Conservation (phyloP, 108 stramenopile genomes). For the Seminavis robusta region DNA sequence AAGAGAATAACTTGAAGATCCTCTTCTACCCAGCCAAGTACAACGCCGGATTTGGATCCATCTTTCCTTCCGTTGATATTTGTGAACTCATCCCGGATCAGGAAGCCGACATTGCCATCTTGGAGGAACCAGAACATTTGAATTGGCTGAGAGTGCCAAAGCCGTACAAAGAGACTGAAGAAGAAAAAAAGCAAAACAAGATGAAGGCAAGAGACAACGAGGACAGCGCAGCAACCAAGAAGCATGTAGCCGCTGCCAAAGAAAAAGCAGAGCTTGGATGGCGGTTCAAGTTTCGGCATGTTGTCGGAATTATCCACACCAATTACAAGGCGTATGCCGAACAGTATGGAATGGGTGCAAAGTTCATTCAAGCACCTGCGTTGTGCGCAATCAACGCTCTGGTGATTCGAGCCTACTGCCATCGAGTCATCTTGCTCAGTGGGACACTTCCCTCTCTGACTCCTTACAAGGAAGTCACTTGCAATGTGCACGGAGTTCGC, state of each 20-base stretch:
- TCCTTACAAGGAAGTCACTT: conserved; percentile 79
- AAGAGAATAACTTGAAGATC: conserved; percentile 44
- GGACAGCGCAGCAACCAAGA: background rate
- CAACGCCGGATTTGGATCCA: conserved; percentile 63
- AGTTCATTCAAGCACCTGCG: conserved; percentile 70
- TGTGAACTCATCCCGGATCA: conserved; percentile 71
- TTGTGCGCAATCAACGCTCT: conserved; percentile 60
- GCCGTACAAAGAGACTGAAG: conserved; percentile 1
- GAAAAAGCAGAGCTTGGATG: conserved; percentile 59
- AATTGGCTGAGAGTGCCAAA: conserved; percentile 84
- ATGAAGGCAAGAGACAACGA: background rate
- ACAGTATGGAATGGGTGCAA: conserved; percentile 59
- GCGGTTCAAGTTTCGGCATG: conserved; percentile 82
- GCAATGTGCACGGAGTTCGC: conserved; percentile 94
- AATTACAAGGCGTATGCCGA: conserved; percentile 88
- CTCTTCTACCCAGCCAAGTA: conserved; percentile 73
- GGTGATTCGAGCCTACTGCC: conserved; percentile 80
- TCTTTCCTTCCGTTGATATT: conserved; percentile 87
- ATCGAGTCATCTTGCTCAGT: conserved; percentile 79
- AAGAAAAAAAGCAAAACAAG: background rate
- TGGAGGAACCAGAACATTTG: conserved; percentile 96
- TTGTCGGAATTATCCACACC: conserved; percentile 93
- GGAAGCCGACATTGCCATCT: conserved; percentile 83
- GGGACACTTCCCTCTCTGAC: conserved; percentile 64
- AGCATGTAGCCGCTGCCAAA: background rate